These are phyloP conservation scores for Paecilomyces niveus DNA, from an alignment of 2,329 filamentous ascomycete species.

Conservation along the genomic window DNA sequence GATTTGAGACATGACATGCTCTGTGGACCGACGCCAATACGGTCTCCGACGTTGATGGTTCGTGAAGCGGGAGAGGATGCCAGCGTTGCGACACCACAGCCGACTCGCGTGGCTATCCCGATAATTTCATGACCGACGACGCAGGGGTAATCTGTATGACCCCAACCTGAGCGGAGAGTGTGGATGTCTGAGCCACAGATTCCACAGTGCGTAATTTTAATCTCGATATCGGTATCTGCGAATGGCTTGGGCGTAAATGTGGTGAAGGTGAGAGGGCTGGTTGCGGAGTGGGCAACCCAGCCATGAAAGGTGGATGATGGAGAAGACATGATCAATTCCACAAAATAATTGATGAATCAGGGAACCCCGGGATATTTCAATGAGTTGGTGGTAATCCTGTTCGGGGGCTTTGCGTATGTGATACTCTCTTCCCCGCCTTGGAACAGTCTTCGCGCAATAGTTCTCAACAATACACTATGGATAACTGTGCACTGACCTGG, in stretches of 20 bases:
- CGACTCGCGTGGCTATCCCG: conserved; percentile 51
- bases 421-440: too few species aligned
- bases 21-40: conserved; percentile 58
- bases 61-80: conserved; percentile 16
- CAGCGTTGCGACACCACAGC: conserved; percentile 28
- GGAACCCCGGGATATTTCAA: not conserved
- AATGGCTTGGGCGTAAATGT: conserved; percentile 35
- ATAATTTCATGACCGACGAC: conserved; percentile 61
- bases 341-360: too few species aligned
- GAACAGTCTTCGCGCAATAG: too few species aligned
- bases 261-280: conserved; percentile 23
- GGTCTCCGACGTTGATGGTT: conserved; percentile 52
- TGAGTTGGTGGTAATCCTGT: not conserved
- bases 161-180: conserved; percentile 47
- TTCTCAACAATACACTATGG: too few species aligned
- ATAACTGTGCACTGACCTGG: too few species aligned
- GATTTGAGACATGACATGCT: conserved; percentile 45
- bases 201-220: conserved; percentile 59
- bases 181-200: conserved; percentile 60
- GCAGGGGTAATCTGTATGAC: conserved; percentile 36
- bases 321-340: not conserved
- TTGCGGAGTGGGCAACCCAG: conserved; percentile 33
- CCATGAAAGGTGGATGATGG: conserved; percentile 28
- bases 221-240: conserved; percentile 59
- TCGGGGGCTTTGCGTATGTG: too few species aligned